Evolutionary conservation across 768 basidiomycete genomes (phyloP).

Genomic region (Lyophyllum shimeji): DNA sequence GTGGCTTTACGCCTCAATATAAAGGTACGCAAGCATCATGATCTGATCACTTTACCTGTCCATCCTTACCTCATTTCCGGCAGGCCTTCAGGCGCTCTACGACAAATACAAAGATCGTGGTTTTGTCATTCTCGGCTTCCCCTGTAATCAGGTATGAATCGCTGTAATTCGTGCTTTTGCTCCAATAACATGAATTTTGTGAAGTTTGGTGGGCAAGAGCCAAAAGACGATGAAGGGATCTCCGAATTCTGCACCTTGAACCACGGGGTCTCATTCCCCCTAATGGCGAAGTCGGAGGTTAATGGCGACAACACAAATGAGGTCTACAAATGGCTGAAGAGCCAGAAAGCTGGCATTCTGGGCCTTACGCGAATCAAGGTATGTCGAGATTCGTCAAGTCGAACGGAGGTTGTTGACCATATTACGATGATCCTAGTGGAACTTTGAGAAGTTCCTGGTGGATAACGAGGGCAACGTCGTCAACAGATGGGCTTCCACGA

Average conservation of each 20-base stretch:
- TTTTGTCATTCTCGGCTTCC: slow-evolving; percentile 85
- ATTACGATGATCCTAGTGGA: slow-evolving; percentile 66
- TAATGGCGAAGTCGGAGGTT: slow-evolving; percentile 93
- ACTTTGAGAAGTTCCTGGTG: slow-evolving; percentile 88
- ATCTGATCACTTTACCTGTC: background rate
- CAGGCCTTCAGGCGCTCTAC: slow-evolving; percentile 78
- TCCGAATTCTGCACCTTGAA: slow-evolving; percentile 74
- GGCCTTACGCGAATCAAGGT: slow-evolving; percentile 79
- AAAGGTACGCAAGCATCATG: slow-evolving; percentile 41
- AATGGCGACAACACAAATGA: slow-evolving; percentile 85
- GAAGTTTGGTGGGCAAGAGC: slow-evolving; percentile 86
- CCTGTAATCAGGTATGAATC: slow-evolving; percentile 73
- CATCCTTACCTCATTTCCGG: background rate
- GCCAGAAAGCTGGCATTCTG: slow-evolving; percentile 69
- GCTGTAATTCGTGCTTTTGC: background rate
- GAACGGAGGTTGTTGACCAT: background rate
- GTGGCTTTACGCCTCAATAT: slow-evolving; percentile 86
- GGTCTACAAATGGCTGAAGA: slow-evolving; percentile 85
- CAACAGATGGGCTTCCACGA: slow-evolving; percentile 75
- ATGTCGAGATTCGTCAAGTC: slow-evolving; percentile 5
- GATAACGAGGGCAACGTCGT: slow-evolving; percentile 77
- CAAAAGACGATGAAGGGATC: slow-evolving; percentile 76
- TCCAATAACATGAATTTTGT: background rate
- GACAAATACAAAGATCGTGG: slow-evolving; percentile 78
- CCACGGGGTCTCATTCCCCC: slow-evolving; percentile 86